These are phyloP conservation scores for Dothiorella sarmentorum DNA, from an alignment of 2,329 filamentous ascomycete genomes.

Conservation along the genomic window DNA sequence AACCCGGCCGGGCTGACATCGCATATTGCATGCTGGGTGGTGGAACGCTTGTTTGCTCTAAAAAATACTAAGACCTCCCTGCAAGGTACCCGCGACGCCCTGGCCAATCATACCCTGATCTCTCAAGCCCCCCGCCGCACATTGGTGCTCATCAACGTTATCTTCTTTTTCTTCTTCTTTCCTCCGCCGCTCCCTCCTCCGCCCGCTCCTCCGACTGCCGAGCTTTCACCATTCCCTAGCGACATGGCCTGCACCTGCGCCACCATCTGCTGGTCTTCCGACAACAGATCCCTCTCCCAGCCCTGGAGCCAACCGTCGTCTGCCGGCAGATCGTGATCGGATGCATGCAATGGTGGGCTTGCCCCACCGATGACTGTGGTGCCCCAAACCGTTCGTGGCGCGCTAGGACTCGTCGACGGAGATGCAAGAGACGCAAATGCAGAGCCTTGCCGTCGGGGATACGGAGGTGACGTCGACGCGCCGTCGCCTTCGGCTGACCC, in stretches of 20 bases:
- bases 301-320: slow-evolving; percentile 87
- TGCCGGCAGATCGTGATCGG: slow-evolving; percentile 38
- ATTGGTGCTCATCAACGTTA: slow-evolving; percentile 66
- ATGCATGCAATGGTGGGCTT: slow-evolving; percentile 53
- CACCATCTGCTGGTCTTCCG: slow-evolving; percentile 54
- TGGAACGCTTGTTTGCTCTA: neutral
- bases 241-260: slow-evolving; percentile 47
- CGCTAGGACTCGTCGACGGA: slow-evolving; percentile 76
- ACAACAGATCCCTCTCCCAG: slow-evolving; percentile 71
- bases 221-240: slow-evolving; percentile 29
- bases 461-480: slow-evolving; percentile 47
- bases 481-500: slow-evolving; percentile 31
- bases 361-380: slow-evolving; percentile 63
- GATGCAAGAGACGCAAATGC: slow-evolving; percentile 69
- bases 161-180: slow-evolving; percentile 66
- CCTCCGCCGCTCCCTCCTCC: slow-evolving; percentile 24
- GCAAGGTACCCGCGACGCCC: slow-evolving; percentile 10
- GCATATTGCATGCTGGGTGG: neutral
- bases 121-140: slow-evolving; percentile 54
- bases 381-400: slow-evolving; percentile 86
- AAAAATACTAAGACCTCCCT: neutral
- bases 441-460: slow-evolving; percentile 49
- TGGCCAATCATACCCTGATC: slow-evolving; percentile 10
- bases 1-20: neutral
- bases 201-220: slow-evolving; percentile 30